A percentile compares a stretch with the other conserved stretches of the same genome.
phyloP scores from a whole-genome alignment of 495 filamentous ascomycete genomes.

The Hyaloscypha finlandica region DNA sequence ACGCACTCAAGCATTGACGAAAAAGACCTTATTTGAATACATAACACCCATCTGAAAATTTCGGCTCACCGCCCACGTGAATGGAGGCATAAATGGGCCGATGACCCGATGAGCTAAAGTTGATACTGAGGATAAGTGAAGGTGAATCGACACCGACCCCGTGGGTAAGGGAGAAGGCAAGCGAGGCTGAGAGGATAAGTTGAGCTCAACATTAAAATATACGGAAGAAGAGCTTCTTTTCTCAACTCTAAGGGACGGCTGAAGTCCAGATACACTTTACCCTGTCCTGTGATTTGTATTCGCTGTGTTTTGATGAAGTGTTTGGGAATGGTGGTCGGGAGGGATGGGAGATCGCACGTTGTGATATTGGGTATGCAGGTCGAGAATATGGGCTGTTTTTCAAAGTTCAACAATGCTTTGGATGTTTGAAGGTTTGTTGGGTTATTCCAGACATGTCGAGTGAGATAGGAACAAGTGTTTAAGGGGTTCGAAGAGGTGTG shows the following conservation, averaged over 20 bases:
- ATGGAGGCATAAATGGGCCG: neutral
- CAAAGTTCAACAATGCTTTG: too few relatives aligned
- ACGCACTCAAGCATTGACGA: neutral
- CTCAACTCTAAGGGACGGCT: neutral
- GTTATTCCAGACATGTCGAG: too few relatives aligned
- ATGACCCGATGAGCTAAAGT: neutral
- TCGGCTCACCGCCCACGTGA: neutral
- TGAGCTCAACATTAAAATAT: neutral
- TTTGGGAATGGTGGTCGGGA: neutral
- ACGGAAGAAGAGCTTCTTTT: neutral
- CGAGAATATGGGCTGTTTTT: neutral
- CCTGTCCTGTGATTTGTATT: neutral
- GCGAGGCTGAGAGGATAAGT: neutral
- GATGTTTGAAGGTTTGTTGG: too few relatives aligned
- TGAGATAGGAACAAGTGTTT: too few relatives aligned
- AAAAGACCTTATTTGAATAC: neutral
- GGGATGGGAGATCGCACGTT: neutral
- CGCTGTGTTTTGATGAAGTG: neutral
- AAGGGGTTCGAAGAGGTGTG: too few relatives aligned
- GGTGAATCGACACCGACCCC: neutral
- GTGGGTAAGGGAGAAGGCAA: neutral
- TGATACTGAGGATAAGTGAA: neutral
- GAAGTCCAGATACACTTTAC: neutral
- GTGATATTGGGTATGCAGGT: neutral
- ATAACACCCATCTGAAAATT: neutral